Evolutionary conservation across 2,329 filamentous ascomycete species (phyloP).

Genomic region (Magnaporthales sp.): DNA sequence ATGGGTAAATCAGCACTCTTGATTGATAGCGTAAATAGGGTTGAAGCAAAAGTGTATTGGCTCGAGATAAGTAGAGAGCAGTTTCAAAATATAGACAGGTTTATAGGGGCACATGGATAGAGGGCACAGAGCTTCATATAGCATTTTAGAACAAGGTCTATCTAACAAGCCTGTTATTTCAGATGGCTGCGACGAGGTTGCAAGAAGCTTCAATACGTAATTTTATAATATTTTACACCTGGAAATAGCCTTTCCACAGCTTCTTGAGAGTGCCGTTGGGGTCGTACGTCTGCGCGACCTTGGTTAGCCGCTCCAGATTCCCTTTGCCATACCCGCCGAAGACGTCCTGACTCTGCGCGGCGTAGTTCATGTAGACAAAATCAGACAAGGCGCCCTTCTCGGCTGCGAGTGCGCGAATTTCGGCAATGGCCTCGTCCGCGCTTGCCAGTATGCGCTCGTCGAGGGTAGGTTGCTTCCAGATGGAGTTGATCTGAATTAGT

Average conservation of each 20-base stretch:
- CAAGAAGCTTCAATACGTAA: not conserved
- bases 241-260: conserved; percentile 21
- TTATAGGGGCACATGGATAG: not conserved
- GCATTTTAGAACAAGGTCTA: not conserved
- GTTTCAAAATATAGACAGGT: no score
- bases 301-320: conserved; percentile 23
- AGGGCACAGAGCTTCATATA: not conserved
- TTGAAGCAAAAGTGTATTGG: no score
- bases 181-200: not conserved
- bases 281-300: conserved; percentile 22
- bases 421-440: conserved; percentile 10
- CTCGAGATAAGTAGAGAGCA: no score
- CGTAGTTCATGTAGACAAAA: conserved; percentile 35
- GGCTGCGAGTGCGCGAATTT: conserved; percentile 16
- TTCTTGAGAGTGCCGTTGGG: conserved; percentile 23
- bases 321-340: conserved; percentile 27
- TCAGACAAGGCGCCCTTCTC: conserved; percentile 19
- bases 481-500: conserved; percentile 20
- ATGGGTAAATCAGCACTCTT: not conserved
- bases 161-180: not conserved
- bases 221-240: not conserved
- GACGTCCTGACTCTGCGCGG: conserved; percentile 26
- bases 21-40: not conserved
- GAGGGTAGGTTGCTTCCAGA: conserved; percentile 16
- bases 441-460: conserved; percentile 19